These are phyloP conservation scores for Alectoria sarmentosa DNA, from an alignment of 495 filamentous ascomycete species.

Conservation along the genomic window DNA sequence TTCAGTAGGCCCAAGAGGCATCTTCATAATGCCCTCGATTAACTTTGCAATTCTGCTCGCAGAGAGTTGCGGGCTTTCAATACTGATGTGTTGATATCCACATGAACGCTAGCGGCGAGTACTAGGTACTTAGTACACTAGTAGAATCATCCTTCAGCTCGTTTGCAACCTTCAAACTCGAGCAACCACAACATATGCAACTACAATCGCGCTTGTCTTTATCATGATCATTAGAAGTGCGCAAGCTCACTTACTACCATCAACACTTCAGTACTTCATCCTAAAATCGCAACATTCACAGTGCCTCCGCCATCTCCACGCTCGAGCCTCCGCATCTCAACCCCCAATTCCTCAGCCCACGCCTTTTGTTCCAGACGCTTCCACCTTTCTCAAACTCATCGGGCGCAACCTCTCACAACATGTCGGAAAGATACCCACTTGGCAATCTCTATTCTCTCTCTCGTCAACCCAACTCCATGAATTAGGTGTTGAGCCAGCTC, in stretches of 20 bases:
- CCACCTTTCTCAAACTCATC: slow-evolving; percentile 86
- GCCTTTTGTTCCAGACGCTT: slow-evolving; percentile 79
- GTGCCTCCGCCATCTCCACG: slow-evolving; percentile 16
- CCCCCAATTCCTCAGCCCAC: slow-evolving; percentile 58
- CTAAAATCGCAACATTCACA: neutral
- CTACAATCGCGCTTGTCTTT: neutral
- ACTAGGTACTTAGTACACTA: neutral
- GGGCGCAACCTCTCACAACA: slow-evolving; percentile 78
- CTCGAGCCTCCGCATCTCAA: slow-evolving; percentile 13
- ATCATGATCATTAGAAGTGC: slow-evolving; percentile 11
- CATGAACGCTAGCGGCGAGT: slow-evolving; percentile 8
- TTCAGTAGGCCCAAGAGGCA: neutral
- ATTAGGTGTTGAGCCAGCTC: slow-evolving; percentile 78
- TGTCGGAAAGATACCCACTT: slow-evolving; percentile 71
- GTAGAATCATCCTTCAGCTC: neutral
- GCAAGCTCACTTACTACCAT: neutral
- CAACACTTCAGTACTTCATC: neutral
- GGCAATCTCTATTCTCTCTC: slow-evolving; percentile 80
- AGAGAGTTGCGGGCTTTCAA: neutral
- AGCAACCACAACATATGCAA: neutral
- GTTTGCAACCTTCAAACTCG: neutral
- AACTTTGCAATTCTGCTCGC: neutral
- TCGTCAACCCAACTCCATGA: slow-evolving; percentile 70
- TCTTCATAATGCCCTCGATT: neutral
- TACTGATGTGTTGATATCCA: neutral